phyloP scores from a whole-genome alignment of 1,139 yeast species.

The Pichia sp. region DNA sequence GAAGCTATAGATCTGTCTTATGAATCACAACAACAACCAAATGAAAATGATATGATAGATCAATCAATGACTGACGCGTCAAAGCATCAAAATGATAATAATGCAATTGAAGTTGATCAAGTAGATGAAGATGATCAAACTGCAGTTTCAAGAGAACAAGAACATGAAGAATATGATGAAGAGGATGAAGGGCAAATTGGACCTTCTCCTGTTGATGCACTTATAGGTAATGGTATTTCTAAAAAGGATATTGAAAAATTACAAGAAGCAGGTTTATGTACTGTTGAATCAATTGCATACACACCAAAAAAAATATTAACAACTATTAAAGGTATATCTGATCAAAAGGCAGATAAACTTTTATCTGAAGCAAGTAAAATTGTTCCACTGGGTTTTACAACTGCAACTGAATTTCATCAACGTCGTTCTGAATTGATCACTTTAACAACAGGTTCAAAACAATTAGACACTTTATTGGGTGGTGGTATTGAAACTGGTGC shows the following conservation, averaged over 20 bases:
- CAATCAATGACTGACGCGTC: constrained; percentile 15
- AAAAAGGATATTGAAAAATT: constrained; percentile 72
- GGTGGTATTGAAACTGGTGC: constrained; percentile 99
- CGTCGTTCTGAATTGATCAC: constrained; percentile 88
- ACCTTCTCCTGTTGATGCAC: constrained; percentile 38
- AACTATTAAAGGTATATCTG: constrained; percentile 86
- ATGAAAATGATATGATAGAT: neutral
- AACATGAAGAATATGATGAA: neutral
- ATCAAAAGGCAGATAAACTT: constrained; percentile 87
- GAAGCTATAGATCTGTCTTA: constrained; percentile 13
- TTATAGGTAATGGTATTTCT: constrained; percentile 81
- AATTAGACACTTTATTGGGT: constrained; percentile 84
- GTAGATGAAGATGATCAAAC: constrained; percentile 28
- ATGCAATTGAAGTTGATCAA: neutral
- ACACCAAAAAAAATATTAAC: constrained; percentile 71
- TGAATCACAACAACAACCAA: constrained; percentile 8
- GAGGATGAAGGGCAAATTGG: constrained; percentile 32
- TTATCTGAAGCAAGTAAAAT: constrained; percentile 75
- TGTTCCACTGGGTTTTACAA: constrained; percentile 96
- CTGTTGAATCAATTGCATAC: constrained; percentile 89
- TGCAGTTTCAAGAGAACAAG: neutral
- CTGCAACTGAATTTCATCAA: constrained; percentile 91
- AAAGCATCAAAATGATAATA: neutral
- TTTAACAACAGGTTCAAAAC: constrained; percentile 91
- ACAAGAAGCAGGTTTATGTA: constrained; percentile 76